Percentiles rank a stretch among this genome's conserved stretches.
Evolutionary conservation across 768 basidiomycete genomes (phyloP).

Genomic region (Lentinula lateritia): DNA sequence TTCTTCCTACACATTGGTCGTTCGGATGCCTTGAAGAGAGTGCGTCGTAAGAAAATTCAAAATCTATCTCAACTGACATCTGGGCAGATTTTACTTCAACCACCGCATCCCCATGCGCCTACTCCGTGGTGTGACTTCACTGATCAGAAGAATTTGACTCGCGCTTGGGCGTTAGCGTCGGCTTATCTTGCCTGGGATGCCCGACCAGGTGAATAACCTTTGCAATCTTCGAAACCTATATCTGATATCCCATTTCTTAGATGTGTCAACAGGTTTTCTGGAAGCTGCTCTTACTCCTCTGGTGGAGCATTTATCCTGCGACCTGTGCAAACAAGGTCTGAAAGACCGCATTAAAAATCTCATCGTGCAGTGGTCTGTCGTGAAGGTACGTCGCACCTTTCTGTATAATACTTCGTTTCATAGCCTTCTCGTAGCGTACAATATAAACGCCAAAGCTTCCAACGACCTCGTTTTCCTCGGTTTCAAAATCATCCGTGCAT

Average conservation of each 20-base stretch:
- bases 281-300: constrained; percentile 69
- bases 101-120: constrained; percentile 73
- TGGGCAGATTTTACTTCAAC: constrained; percentile 48
- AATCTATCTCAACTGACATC: neutral
- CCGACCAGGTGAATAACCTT: constrained; percentile 52
- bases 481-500: neutral
- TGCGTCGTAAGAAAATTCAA: neutral
- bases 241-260: constrained; percentile 28
- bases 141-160: constrained; percentile 73
- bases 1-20: constrained; percentile 85
- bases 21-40: constrained; percentile 73
- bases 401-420: neutral
- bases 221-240: neutral
- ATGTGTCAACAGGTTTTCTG: constrained; percentile 67
- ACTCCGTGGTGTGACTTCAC: constrained; percentile 61
- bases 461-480: neutral
- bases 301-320: constrained; percentile 63
- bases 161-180: constrained; percentile 79
- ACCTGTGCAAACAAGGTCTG: constrained; percentile 59
- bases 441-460: constrained; percentile 31
- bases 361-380: constrained; percentile 71
- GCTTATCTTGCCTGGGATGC: constrained; percentile 85
- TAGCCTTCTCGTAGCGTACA: constrained; percentile 36
- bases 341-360: constrained; percentile 63
- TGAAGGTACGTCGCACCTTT: constrained; percentile 48